Percentiles rank a stretch among this genome's conserved stretches.
These are phyloP conservation scores for Phanerodontia chrysosporium DNA, from an alignment of 768 basidiomycete species.

Conservation along the genomic window DNA sequence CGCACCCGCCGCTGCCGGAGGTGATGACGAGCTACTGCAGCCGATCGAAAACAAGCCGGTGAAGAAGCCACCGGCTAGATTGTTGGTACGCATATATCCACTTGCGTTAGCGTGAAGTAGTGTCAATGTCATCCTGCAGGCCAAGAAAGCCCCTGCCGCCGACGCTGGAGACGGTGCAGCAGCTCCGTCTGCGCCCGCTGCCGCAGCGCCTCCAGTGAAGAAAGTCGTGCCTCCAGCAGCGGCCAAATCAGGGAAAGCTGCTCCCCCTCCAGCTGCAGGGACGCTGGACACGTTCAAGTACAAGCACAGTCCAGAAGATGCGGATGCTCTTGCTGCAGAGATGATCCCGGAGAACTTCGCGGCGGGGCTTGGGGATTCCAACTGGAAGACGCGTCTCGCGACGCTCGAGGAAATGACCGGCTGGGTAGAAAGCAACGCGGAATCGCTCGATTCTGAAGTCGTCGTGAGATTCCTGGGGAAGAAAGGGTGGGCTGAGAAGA, in stretches of 20 bases:
- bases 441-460: constrained; percentile 79
- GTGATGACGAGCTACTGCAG: constrained; percentile 9
- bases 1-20: background rate
- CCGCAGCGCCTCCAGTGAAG: constrained; percentile 33
- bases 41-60: constrained; percentile 36
- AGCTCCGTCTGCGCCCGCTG: constrained; percentile 21
- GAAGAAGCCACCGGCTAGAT: constrained; percentile 49
- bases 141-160: constrained; percentile 49
- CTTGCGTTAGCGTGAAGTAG: background rate
- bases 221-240: constrained; percentile 38
- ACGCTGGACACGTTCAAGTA: constrained; percentile 84
- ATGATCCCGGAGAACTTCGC: constrained; percentile 68
- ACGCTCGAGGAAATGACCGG: constrained; percentile 80
- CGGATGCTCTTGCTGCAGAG: constrained; percentile 72
- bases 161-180: constrained; percentile 22
- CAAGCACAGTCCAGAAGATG: constrained; percentile 88
- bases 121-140: constrained; percentile 24
- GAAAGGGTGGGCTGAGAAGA: constrained; percentile 98
- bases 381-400: constrained; percentile 90
- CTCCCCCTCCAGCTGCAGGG: constrained; percentile 44
- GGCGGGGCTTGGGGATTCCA: constrained; percentile 74
- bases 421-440: constrained; percentile 73
- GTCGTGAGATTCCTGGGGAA: constrained; percentile 83
- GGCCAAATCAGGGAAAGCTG: constrained; percentile 48
- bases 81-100: constrained; percentile 31